Percentiles rank a stretch among this genome's conserved stretches.
Evolutionary conservation across 331 rosid genomes (phyloP).

Genomic region (Erythrophleum ivorense): DNA sequence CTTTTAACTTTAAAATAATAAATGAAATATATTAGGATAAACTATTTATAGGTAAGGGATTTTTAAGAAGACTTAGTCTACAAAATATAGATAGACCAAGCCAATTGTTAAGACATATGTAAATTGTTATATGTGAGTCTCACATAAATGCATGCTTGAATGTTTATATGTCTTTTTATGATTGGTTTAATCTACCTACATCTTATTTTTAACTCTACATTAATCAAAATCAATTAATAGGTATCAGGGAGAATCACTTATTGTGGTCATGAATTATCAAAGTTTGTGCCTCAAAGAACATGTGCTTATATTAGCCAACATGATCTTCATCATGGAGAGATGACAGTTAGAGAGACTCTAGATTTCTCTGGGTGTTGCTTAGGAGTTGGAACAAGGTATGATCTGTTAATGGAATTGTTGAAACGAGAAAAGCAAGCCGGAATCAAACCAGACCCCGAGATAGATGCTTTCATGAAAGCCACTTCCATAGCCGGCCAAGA

Average conservation of each 20-base stretch:
- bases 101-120: too few relatives aligned
- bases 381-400: slow-evolving; percentile 48
- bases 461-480: slow-evolving; percentile 52
- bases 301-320: slow-evolving; percentile 48
- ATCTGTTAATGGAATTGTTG: slow-evolving; percentile 40
- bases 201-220: neutral
- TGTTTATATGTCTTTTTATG: neutral
- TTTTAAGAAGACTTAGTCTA: neutral
- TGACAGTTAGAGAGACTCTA: slow-evolving; percentile 50
- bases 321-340: slow-evolving; percentile 50
- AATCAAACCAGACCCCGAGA: slow-evolving; percentile 44
- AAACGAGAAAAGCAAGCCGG: slow-evolving; percentile 39
- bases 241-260: slow-evolving; percentile 43
- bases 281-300: slow-evolving; percentile 47
- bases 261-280: slow-evolving; percentile 45
- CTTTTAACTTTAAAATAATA: neutral
- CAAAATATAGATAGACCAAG: too few relatives aligned
- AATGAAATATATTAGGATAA: too few relatives aligned
- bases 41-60: neutral
- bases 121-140: neutral
- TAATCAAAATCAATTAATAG: slow-evolving; percentile 16
- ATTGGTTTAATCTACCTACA: neutral
- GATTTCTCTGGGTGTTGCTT: slow-evolving; percentile 46
- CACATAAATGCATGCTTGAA: neutral
- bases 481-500: slow-evolving; percentile 46